Conservation (phyloP, 192 early-diverging fungal species). For the Mortierella claussenii region DNA sequence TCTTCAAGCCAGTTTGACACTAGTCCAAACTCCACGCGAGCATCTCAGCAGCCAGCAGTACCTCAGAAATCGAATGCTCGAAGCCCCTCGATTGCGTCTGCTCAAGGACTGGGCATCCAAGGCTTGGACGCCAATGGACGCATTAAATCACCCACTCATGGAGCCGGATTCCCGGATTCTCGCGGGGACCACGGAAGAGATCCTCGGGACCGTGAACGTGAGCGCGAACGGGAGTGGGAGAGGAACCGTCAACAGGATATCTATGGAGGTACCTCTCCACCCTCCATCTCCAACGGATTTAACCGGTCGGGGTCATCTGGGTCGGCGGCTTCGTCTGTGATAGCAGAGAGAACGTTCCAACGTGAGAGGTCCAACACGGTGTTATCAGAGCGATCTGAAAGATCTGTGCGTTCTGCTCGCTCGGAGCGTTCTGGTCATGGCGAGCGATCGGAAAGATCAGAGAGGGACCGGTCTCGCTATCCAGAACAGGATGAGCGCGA, state of each 20-base stretch:
- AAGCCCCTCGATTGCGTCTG: slow-evolving; percentile 43
- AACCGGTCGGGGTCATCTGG: slow-evolving; percentile 40
- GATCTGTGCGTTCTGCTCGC: slow-evolving; percentile 37
- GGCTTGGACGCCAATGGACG: slow-evolving; percentile 38
- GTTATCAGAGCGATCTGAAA: slow-evolving; percentile 39
- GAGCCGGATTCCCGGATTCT: slow-evolving; percentile 9
- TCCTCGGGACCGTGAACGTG: slow-evolving; percentile 1
- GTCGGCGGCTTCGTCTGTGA: slow-evolving; percentile 29
- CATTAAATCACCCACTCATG: slow-evolving; percentile 28
- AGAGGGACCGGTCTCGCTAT: slow-evolving; percentile 35
- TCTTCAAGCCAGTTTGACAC: slow-evolving; percentile 17
- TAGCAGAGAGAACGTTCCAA: slow-evolving; percentile 25
- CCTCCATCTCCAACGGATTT: slow-evolving; percentile 30
- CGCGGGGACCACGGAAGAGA: background rate
- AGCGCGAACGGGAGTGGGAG: slow-evolving; percentile 26
- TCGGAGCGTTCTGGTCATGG: slow-evolving; percentile 11
- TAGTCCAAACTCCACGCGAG: slow-evolving; percentile 27
- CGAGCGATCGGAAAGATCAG: slow-evolving; percentile 17
- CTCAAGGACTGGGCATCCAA: slow-evolving; percentile 47
- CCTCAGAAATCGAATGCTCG: slow-evolving; percentile 52
- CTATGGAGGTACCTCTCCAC: slow-evolving; percentile 27
- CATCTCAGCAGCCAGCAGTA: slow-evolving; percentile 40
- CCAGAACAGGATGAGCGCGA: slow-evolving; percentile 22
- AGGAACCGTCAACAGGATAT: slow-evolving; percentile 4
- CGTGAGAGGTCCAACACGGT: slow-evolving; percentile 50